These are phyloP conservation scores for Citeromyces nyonsensis DNA, from an alignment of 805 yeast species.

Conservation along the genomic window DNA sequence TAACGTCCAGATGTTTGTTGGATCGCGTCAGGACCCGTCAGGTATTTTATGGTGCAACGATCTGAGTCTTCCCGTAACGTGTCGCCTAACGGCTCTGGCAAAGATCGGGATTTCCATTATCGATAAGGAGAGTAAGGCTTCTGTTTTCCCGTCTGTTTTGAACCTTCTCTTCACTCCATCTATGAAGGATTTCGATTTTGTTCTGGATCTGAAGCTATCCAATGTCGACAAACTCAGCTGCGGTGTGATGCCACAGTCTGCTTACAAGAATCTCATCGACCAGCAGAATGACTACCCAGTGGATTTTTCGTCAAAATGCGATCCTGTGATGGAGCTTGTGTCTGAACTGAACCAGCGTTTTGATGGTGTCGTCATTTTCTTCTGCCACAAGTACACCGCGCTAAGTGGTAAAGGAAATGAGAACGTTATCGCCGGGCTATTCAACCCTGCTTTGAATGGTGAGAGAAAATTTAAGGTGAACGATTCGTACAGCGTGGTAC, in stretches of 20 bases:
- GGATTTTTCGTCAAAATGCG: constrained; percentile 19
- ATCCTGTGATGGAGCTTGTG: constrained; percentile 44
- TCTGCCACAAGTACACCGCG: constrained; percentile 40
- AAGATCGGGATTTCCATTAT: constrained; percentile 53
- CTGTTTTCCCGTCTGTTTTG: constrained; percentile 9
- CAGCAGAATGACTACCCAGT: constrained; percentile 25
- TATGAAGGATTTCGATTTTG: constrained; percentile 71
- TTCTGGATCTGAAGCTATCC: constrained; percentile 37
- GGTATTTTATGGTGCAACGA: constrained; percentile 60
- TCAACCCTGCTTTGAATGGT: constrained; percentile 46
- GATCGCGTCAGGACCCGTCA: constrained; percentile 70
- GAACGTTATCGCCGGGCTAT: constrained; percentile 65
- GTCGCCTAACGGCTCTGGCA: constrained; percentile 78
- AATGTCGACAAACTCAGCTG: constrained; percentile 22
- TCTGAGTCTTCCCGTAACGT: constrained; percentile 56
- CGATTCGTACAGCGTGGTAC: constrained; percentile 58
- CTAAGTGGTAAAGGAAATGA: constrained; percentile 27
- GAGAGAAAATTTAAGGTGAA: constrained; percentile 64
- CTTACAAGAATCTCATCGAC: constrained; percentile 46
- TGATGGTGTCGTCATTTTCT: constrained; percentile 56
- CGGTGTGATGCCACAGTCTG: constrained; percentile 38
- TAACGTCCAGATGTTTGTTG: constrained; percentile 69
- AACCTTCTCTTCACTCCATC: constrained; percentile 63
- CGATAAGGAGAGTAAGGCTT: constrained; percentile 21
- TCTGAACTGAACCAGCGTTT: constrained; percentile 48